Evolutionary conservation across 441 rosid genomes (phyloP).

Genomic region (Heliophila coronopifolia): DNA sequence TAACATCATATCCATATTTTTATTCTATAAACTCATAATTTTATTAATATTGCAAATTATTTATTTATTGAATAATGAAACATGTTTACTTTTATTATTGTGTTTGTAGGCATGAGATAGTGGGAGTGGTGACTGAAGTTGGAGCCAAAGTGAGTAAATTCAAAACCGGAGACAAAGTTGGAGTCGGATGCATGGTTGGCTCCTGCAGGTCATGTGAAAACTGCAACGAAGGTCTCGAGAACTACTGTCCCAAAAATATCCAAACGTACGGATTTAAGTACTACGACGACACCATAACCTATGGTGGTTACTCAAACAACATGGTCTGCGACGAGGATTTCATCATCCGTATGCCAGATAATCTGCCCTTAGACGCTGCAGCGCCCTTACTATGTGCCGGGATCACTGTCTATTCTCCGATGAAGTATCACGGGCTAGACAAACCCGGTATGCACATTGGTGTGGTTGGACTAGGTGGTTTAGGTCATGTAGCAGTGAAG

Average conservation of each 20-base stretch:
- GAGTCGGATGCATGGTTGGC: constrained; percentile 41
- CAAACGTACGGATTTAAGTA: constrained; percentile 29
- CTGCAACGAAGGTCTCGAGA: constrained; percentile 41
- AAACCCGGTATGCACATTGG: constrained; percentile 50
- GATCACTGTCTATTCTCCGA: constrained; percentile 47
- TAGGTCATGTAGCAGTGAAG: constrained; percentile 52
- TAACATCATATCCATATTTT: constrained; percentile 9
- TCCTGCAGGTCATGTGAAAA: constrained; percentile 43
- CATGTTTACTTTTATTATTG: too few species aligned
- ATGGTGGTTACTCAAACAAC: constrained; percentile 44
- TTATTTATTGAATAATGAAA: too few species aligned
- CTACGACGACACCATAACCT: constrained; percentile 36
- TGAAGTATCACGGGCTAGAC: constrained; percentile 38
- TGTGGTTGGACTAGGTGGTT: constrained; percentile 51
- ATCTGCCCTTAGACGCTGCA: constrained; percentile 33
- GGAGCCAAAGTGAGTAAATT: constrained; percentile 40
- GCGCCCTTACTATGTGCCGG: constrained; percentile 61
- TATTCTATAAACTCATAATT: too few species aligned
- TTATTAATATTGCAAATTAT: too few species aligned
- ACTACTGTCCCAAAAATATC: constrained; percentile 37
- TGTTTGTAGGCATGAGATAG: constrained; percentile 55
- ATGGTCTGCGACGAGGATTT: constrained; percentile 44
- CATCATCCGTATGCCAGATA: constrained; percentile 38
- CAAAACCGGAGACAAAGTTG: constrained; percentile 46
- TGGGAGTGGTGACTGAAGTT: constrained; percentile 44